A percentile compares a stretch with the other conserved stretches of the same genome.
Conservation (phyloP, 2,329 filamentous ascomycete genomes). For the Grosmannia serpens region DNA sequence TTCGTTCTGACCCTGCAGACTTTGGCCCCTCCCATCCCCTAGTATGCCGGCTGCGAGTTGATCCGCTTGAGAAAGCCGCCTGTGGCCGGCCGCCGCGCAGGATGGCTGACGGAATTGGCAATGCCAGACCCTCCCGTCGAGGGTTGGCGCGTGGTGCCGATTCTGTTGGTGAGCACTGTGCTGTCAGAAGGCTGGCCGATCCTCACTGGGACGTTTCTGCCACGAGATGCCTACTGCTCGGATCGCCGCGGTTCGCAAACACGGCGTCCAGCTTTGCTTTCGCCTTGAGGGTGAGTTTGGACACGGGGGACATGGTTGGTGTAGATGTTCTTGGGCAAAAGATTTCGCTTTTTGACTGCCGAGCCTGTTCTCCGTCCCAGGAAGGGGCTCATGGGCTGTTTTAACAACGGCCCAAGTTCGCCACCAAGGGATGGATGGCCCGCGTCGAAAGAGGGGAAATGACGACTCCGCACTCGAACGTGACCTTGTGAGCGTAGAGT, state of each 20-base stretch:
- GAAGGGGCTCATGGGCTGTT: no score
- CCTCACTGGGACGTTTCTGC: background rate
- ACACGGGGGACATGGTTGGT: background rate
- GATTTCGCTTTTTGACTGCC: background rate
- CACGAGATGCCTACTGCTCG: background rate
- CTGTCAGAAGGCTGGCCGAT: background rate
- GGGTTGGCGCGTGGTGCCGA: slow-evolving; percentile 2
- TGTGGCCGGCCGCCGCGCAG: slow-evolving; percentile 2
- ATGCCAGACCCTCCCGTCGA: background rate
- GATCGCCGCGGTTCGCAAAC: background rate
- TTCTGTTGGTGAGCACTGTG: slow-evolving; percentile 1
- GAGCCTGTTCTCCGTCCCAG: no score
- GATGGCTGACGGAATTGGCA: slow-evolving; percentile 1
- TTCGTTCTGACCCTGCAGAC: no score
- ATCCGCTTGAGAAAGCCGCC: slow-evolving; percentile 5
- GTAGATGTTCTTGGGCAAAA: background rate
- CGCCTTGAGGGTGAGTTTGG: slow-evolving; percentile 1
- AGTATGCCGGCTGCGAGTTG: slow-evolving; percentile 8
- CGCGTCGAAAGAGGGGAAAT: background rate
- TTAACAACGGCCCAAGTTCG: no score
- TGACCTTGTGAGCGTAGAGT: no score
- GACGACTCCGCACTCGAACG: background rate
- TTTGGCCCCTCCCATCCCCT: background rate
- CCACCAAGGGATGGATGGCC: background rate
- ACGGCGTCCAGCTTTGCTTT: slow-evolving; percentile 7